Base-by-base conservation (phyloP, 495 filamentous ascomycete species). In the Pyrenula massariospora region DNA sequence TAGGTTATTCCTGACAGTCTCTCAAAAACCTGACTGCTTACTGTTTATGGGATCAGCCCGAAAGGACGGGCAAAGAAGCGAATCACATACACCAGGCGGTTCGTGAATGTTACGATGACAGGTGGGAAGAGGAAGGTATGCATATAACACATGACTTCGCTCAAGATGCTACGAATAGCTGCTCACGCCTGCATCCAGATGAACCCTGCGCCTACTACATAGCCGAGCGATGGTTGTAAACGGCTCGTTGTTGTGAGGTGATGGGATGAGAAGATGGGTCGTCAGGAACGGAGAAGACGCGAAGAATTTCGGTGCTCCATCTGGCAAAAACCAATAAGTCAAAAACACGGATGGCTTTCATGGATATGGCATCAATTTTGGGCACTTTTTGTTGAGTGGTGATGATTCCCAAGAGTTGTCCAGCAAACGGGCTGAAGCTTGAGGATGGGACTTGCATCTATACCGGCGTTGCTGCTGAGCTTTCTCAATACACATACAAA, bases 21-120 rank as follows among this genome's bases (percentile, higher is more conserved):
- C n/a, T n/a, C n/a, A n/a, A n/a, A n/a, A n/a, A n/a, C n/a, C n/a
- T n/a, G n/a, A 15, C 1, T 21, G 22, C 24, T 15, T 55, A 48
- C 1, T 10, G 2, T 22, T 58, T n/a, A n/a, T n/a, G n/a, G n/a
- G n/a, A 79, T n/a, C n/a, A n/a, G n/a, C n/a, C n/a, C n/a, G 71
- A 97, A 99, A 84, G 93, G 93, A 71, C 90, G 93, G 65, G 93
- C 93, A 63, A 92, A 92, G 85, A 99, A 98, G 90, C 85, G 93
- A 67, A 85, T 96, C 66, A 81, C 79, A 62, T 98, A 99, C 82
- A 97, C 91, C 64, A 87, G 93, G 72, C 91, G 93, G 64, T 99
- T 99, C 83, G 94, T 99, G 63, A 99, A 97, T 81, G 91, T 99
- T 70, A 95, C 90, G 65, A 80, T 96, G 83, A 96, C 93, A 58